Percentiles rank a stretch among this genome's conserved stretches.
Conservation (phyloP, 2,329 filamentous ascomycete species). For the Coleophoma cylindrospora region DNA sequence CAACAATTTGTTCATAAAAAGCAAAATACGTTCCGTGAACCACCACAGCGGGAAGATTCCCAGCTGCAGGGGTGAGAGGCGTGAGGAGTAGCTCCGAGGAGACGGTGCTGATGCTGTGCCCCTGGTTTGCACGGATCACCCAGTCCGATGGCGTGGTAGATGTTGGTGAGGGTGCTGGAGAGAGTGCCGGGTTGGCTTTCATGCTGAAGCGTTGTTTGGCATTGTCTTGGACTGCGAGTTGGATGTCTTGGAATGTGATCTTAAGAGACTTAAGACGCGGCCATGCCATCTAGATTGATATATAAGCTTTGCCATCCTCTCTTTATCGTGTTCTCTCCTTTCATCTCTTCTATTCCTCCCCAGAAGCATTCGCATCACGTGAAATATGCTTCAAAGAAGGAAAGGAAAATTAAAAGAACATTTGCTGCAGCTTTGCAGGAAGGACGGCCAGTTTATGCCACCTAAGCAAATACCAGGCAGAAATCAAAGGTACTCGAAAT, state of each 20-base stretch:
- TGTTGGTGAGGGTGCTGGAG: slow-evolving; percentile 13
- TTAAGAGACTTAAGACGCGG: slow-evolving; percentile 57
- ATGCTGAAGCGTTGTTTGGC: slow-evolving; percentile 91
- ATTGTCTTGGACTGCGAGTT: slow-evolving; percentile 63
- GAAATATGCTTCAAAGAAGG: slow-evolving; percentile 1
- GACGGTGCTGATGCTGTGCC: slow-evolving; percentile 73
- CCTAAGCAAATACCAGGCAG: not conserved
- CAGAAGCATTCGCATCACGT: slow-evolving; percentile 1
- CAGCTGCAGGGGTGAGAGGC: slow-evolving; percentile 55
- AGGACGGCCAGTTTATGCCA: too few relatives aligned
- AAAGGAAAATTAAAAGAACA: too few relatives aligned
- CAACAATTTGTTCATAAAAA: slow-evolving; percentile 70
- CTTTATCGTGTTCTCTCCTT: not conserved
- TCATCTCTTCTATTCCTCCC: not conserved
- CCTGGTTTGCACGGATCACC: slow-evolving; percentile 92
- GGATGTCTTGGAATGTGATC: slow-evolving; percentile 71
- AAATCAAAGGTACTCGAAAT: slow-evolving; percentile 2
- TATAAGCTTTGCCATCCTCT: not conserved
- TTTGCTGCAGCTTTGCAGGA: too few relatives aligned
- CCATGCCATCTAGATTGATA: slow-evolving; percentile 24
- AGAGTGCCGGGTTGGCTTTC: slow-evolving; percentile 44
- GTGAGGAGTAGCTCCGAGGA: slow-evolving; percentile 67
- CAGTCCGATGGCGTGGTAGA: slow-evolving; percentile 57
- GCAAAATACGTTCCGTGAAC: slow-evolving; percentile 88
- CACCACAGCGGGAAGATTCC: slow-evolving; percentile 58